Percentiles rank a stretch among this genome's conserved stretches.
phyloP scores from a whole-genome alignment of 805 yeast genomes.

The Suhomyces kilbournensis region DNA sequence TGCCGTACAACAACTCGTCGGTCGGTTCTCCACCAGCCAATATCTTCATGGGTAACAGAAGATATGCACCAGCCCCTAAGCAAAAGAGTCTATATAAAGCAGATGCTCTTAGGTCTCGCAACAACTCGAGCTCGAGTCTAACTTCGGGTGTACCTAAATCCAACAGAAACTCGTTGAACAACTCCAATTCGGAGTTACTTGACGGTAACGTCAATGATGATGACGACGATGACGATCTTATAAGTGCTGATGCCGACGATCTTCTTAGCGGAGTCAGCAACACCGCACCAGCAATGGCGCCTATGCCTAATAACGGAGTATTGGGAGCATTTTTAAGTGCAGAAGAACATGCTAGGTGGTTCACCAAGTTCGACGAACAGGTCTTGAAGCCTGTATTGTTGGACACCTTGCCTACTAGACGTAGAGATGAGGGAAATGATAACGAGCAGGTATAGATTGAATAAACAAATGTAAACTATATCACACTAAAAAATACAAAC shows the following conservation, averaged over 20 bases:
- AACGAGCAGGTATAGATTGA: background rate
- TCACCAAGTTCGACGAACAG: constrained; percentile 88
- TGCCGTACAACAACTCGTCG: constrained; percentile 19
- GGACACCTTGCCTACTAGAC: constrained; percentile 48
- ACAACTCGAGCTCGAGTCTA: constrained; percentile 27
- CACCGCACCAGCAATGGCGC: constrained; percentile 1
- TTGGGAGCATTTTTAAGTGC: constrained; percentile 44
- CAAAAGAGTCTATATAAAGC: constrained; percentile 16
- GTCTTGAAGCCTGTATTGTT: constrained; percentile 88
- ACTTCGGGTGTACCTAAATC: constrained; percentile 12
- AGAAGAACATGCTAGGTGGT: constrained; percentile 87
- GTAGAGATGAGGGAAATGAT: constrained; percentile 6
- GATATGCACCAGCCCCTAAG: constrained; percentile 13
- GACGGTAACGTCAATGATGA: constrained; percentile 4
- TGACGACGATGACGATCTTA: constrained; percentile 23
- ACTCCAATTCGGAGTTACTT: constrained; percentile 7
- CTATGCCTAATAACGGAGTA: constrained; percentile 24
- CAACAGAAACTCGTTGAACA: constrained; percentile 6
- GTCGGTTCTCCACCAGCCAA: constrained; percentile 6
- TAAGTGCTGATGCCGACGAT: constrained; percentile 39
- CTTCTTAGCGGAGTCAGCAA: constrained; percentile 17
- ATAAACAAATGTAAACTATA: too few relatives aligned
- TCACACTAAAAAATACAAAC: too few relatives aligned
- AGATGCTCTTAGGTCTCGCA: constrained; percentile 24
- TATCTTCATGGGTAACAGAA: constrained; percentile 21